Evolutionary conservation across 176 grass and related monocot species (phyloP).

Genomic region (Carex scoparia): DNA sequence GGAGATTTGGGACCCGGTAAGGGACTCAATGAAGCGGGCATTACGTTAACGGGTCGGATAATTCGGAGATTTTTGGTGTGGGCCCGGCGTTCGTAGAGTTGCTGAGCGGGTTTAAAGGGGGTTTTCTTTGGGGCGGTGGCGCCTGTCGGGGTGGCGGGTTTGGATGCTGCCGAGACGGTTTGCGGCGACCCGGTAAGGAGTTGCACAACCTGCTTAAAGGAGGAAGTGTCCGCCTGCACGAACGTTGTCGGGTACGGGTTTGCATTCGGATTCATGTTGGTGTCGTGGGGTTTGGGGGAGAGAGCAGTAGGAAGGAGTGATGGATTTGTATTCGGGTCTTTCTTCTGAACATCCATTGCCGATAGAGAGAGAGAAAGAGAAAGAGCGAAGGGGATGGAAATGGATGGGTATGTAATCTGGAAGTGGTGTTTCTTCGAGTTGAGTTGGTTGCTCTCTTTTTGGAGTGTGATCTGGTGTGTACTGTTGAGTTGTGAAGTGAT

Average conservation of each 20-base stretch:
- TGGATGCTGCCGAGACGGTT: constrained; percentile 18
- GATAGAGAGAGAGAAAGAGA: background rate
- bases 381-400: background rate
- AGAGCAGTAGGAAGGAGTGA: background rate
- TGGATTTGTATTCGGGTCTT: background rate
- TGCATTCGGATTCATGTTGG: constrained; percentile 12
- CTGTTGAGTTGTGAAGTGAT: background rate
- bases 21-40: constrained; percentile 31
- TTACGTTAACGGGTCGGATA: constrained; percentile 61
- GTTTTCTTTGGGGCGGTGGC: background rate
- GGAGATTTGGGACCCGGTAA: constrained; percentile 32
- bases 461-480: background rate
- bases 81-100: constrained; percentile 73
- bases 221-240: constrained; percentile 66
- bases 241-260: constrained; percentile 78
- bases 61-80: constrained; percentile 59
- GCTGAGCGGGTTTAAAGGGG: constrained; percentile 60
- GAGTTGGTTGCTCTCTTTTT: background rate
- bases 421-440: background rate
- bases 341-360: background rate
- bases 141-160: background rate
- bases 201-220: constrained; percentile 88
- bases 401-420: background rate
- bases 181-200: constrained; percentile 62
- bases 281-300: background rate